Evolutionary conservation across 805 yeast species (phyloP), one percentile per base, ranked within the genome.

Genomic region (Candida railenensis): DNA sequence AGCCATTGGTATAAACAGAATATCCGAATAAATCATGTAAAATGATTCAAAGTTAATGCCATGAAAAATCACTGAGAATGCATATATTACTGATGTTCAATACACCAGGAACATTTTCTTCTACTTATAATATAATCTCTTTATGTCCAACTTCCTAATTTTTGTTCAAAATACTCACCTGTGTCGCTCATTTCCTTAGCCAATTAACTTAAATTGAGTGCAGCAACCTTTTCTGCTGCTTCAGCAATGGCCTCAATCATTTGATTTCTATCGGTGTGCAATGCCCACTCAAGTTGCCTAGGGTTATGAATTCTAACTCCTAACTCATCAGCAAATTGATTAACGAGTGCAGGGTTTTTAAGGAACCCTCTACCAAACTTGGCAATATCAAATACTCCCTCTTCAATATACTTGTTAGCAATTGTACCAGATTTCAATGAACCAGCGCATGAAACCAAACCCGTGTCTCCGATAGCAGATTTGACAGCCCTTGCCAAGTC

Each of bases 261-360:
- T 22, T 48, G 53, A 18, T 52, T 50, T 16, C 37, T 51, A 32
- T 56, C 55, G 4, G 57, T 56, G 44, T 57, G 48, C 45, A 51
- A 54, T 3, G 50, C 54, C 62, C 61, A 58, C 11, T 48, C 59
- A 33, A 48, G 50, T 34, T 56, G 61, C 22, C 21, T 36, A 0
- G 78, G 63, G 53, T 70, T 66, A 48, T 70, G 61, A 4, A 76
- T 51, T 43, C 63, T 53, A 22, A 78, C 72, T 3, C 64, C 75
- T 40, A 79, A 62, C 33, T 77, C 70, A 37, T 74, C 74, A 1
- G 85, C 87, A 70, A 78, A 76, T 4, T 58, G 53, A 62, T 74
- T 71, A 4, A 68, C 78, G 34, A 77, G 65, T n/a, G 74, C 77
- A 3, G 85, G 83, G 50, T 76, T 67, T 48, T 65, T 69, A 48